Evolutionary conservation across 2,329 filamentous ascomycete species (phyloP).

Genomic region (Neofusicoccum sp.): DNA sequence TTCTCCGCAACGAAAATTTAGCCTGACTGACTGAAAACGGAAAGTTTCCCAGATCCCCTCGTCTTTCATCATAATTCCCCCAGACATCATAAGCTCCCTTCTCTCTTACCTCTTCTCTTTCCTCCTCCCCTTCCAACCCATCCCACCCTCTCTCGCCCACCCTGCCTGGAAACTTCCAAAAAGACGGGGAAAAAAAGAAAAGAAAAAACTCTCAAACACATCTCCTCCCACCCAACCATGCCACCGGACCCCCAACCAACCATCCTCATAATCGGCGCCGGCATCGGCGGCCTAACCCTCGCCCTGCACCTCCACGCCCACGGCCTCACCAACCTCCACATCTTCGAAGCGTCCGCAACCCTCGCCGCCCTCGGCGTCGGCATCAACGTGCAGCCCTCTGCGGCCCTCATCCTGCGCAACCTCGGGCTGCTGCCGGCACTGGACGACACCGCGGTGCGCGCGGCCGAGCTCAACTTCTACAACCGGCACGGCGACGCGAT

Average conservation of each 20-base stretch:
- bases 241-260: neutral
- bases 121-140: no score
- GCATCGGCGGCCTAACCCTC: conserved; percentile 64
- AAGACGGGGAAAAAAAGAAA: no score
- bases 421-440: conserved; percentile 43
- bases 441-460: conserved; percentile 42
- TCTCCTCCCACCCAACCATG: neutral
- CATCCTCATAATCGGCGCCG: conserved; percentile 61
- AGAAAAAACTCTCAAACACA: no score
- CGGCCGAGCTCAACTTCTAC: conserved; percentile 46
- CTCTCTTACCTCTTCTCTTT: neutral
- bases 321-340: conserved; percentile 40
- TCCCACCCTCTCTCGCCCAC: neutral
- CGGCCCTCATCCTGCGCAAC: conserved; percentile 46
- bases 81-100: neutral
- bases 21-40: no score
- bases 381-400: conserved; percentile 49
- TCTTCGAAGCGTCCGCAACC: conserved; percentile 44
- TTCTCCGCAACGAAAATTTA: neutral
- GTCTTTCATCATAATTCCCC: neutral
- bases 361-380: conserved; percentile 46
- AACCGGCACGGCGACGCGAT: conserved; percentile 45
- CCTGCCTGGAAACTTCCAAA: no score
- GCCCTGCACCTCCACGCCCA: conserved; percentile 54
- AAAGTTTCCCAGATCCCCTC: neutral